These are phyloP conservation scores for Sanchytrium tribonematis DNA, from an alignment of 371 early-diverging fungal species.

Conservation along the genomic window DNA sequence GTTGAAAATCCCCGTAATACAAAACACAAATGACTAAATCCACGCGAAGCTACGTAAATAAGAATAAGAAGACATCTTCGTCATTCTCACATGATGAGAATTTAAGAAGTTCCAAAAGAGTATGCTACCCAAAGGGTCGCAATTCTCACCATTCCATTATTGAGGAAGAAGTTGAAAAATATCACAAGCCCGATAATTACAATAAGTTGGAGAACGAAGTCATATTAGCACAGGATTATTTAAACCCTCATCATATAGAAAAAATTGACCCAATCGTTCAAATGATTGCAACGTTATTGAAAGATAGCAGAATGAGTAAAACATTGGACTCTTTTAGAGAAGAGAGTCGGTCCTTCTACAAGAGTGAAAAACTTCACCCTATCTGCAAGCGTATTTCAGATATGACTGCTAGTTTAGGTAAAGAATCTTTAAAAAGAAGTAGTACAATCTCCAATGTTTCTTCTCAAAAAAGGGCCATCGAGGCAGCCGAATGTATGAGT, in stretches of 20 bases:
- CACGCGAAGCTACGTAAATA: too few species aligned
- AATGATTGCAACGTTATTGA: neutral
- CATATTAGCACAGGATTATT: neutral
- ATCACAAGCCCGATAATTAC: too few species aligned
- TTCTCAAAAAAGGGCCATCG: neutral
- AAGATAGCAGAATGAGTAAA: neutral
- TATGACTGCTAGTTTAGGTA: neutral
- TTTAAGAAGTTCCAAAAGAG: too few species aligned
- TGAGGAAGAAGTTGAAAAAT: too few species aligned
- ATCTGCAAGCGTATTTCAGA: too few species aligned
- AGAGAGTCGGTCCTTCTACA: neutral
- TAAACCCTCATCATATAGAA: neutral
- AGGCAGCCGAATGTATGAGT: neutral
- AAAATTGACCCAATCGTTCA: neutral
- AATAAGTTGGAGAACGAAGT: neutral
- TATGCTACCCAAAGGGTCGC: too few species aligned
- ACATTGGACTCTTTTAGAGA: neutral
- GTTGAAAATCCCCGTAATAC: too few species aligned
- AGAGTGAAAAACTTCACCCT: neutral
- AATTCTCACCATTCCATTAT: too few species aligned
- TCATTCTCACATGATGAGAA: too few species aligned
- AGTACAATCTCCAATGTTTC: neutral
- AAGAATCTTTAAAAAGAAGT: neutral
- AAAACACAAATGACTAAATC: too few species aligned
- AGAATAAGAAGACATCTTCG: too few species aligned